Conservation (phyloP, 345 rosid species). For the Barbarea vulgaris region DNA sequence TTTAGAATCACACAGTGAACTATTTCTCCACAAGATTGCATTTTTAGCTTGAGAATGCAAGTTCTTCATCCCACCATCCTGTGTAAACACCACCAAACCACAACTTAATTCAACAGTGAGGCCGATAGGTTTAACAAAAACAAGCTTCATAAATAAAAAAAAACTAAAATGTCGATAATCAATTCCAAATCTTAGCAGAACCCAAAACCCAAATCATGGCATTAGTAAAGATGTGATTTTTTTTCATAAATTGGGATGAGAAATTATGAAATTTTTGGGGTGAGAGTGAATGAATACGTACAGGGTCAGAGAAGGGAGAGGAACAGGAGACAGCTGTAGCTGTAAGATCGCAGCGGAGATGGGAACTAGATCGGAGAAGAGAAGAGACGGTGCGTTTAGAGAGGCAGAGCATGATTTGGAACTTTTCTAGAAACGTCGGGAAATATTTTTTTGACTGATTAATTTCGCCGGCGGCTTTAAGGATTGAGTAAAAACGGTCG, state of each 20-base stretch:
- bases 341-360: slow-evolving; percentile 16
- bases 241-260: background rate
- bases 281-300: background rate
- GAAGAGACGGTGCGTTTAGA: slow-evolving; percentile 30
- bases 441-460: background rate
- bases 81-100: no score
- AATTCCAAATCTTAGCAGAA: background rate
- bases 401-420: slow-evolving; percentile 26
- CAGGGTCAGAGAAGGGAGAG: slow-evolving; percentile 16
- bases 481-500: background rate
- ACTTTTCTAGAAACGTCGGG: background rate
- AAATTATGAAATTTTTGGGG: background rate
- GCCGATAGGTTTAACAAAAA: background rate
- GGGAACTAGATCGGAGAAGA: slow-evolving; percentile 29
- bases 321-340: slow-evolving; percentile 22
- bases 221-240: background rate
- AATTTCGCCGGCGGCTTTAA: slow-evolving; percentile 15
- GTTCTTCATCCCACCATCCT: slow-evolving; percentile 31
- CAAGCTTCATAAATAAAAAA: background rate
- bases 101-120: no score
- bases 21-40: slow-evolving; percentile 12
- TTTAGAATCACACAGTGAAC: background rate
- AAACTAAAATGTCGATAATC: background rate
- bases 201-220: slow-evolving; percentile 1
- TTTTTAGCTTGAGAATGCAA: slow-evolving; percentile 22